Conservation (phyloP, 148 eudicot species). For the Vaccinium macrocarpon region DNA sequence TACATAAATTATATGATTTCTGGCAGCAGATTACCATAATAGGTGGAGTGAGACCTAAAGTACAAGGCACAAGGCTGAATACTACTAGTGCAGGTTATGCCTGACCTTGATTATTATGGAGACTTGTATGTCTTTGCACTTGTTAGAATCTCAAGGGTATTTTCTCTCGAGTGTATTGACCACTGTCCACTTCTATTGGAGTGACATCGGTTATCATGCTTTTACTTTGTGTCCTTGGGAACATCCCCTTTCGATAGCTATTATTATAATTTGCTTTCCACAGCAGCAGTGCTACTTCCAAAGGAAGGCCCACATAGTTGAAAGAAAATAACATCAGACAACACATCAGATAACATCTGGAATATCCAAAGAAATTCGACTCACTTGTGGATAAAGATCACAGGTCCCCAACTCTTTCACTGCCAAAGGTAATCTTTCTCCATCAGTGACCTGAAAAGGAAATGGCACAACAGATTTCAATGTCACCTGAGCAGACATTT, state of each 20-base stretch:
- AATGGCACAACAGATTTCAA: neutral
- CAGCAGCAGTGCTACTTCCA: constrained; percentile 7
- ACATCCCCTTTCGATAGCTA: neutral
- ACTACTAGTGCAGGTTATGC: neutral
- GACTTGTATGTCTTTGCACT: neutral
- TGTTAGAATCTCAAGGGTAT: neutral
- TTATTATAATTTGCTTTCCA: neutral
- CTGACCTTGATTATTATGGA: neutral
- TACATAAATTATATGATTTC: neutral
- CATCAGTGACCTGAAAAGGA: constrained; percentile 77
- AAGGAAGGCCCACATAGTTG: constrained; percentile 7
- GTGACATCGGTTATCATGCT: neutral
- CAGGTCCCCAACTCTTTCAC: constrained; percentile 97
- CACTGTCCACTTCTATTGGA: neutral
- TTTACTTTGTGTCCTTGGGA: neutral
- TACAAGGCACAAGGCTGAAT: neutral
- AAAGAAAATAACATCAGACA: neutral
- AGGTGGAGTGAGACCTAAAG: neutral
- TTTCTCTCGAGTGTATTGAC: neutral
- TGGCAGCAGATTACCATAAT: neutral
- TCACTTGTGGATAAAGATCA: constrained; percentile 97
- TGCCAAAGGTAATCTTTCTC: constrained; percentile 90
- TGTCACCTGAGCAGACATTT: neutral
- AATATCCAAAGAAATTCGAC: constrained; percentile 16
- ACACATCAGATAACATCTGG: neutral